A percentile compares a stretch with the other conserved stretches of the same genome.
phyloP scores from a whole-genome alignment of 176 grass and related monocot species.

The Leersia perrieri region DNA sequence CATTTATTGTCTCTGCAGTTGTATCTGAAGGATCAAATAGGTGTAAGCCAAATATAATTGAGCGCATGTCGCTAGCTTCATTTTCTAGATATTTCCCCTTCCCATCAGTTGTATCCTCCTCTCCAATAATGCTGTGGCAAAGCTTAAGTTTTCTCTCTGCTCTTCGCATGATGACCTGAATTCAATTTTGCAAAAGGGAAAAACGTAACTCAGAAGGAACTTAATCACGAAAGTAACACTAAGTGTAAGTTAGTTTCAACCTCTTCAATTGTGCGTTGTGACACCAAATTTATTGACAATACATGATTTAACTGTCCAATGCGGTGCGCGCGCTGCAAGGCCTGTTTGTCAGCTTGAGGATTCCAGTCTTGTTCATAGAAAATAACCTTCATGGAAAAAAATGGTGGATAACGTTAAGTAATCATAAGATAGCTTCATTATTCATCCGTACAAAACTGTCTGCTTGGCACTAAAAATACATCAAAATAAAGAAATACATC shows the following conservation, averaged over 20 bases:
- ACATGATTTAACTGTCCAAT: constrained; percentile 97
- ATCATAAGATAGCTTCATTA: neutral
- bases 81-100: constrained; percentile 46
- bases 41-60: constrained; percentile 77
- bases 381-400: constrained; percentile 64
- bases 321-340: constrained; percentile 91
- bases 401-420: constrained; percentile 25
- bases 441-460: constrained; percentile 5
- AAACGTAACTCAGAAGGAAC: constrained; percentile 19
- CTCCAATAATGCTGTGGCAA: constrained; percentile 67
- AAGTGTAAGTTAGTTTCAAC: constrained; percentile 39
- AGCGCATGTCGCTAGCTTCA: constrained; percentile 73
- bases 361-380: constrained; percentile 99
- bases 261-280: constrained; percentile 88
- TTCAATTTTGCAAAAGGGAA: neutral
- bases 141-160: constrained; percentile 88
- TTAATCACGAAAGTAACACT: constrained; percentile 12
- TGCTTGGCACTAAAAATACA: constrained; percentile 3
- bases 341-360: constrained; percentile 94
- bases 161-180: constrained; percentile 95
- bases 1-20: constrained; percentile 37
- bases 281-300: constrained; percentile 87
- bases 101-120: constrained; percentile 45
- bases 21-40: constrained; percentile 58
- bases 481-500: constrained; percentile 19